Percentiles rank a stretch among this genome's conserved stretches.
phyloP scores from a whole-genome alignment of 495 filamentous ascomycete species.

The Penicillium angulare region DNA sequence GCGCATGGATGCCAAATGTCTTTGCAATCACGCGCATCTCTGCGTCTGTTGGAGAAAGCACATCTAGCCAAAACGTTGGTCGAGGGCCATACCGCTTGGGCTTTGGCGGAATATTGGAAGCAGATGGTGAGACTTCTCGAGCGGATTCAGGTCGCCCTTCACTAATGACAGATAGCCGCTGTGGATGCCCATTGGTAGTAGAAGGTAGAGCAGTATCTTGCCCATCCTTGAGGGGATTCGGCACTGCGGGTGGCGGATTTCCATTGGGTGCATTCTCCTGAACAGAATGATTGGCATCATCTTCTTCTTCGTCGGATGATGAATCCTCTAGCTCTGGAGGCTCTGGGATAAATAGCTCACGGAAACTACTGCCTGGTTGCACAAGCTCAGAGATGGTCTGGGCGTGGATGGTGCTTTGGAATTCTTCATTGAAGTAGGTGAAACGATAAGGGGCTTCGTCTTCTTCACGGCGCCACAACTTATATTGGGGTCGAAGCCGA shows the following conservation, averaged over 20 bases:
- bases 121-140: constrained; percentile 21
- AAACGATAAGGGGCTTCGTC: constrained; percentile 93
- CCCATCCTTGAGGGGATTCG: neutral
- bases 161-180: constrained; percentile 32
- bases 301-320: constrained; percentile 62
- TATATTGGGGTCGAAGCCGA: constrained; percentile 75
- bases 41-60: constrained; percentile 81
- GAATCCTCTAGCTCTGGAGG: constrained; percentile 61
- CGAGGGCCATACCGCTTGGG: constrained; percentile 77
- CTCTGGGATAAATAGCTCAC: constrained; percentile 79
- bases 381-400: constrained; percentile 91
- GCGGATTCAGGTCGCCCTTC: constrained; percentile 32
- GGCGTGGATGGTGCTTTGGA: constrained; percentile 89
- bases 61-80: constrained; percentile 94
- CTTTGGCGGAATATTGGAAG: constrained; percentile 35
- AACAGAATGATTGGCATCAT: constrained; percentile 31
- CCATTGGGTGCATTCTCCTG: constrained; percentile 2
- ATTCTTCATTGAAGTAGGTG: constrained; percentile 98
- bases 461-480: constrained; percentile 78
- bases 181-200: constrained; percentile 13
- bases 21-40: constrained; percentile 93
- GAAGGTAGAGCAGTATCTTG: neutral
- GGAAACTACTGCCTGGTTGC: constrained; percentile 78
- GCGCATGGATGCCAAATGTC: constrained; percentile 89
- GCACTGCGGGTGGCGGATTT: neutral